Evolutionary conservation across 2,329 filamentous ascomycete species (phyloP).

Genomic region (Sclerotinia glacialis): DNA sequence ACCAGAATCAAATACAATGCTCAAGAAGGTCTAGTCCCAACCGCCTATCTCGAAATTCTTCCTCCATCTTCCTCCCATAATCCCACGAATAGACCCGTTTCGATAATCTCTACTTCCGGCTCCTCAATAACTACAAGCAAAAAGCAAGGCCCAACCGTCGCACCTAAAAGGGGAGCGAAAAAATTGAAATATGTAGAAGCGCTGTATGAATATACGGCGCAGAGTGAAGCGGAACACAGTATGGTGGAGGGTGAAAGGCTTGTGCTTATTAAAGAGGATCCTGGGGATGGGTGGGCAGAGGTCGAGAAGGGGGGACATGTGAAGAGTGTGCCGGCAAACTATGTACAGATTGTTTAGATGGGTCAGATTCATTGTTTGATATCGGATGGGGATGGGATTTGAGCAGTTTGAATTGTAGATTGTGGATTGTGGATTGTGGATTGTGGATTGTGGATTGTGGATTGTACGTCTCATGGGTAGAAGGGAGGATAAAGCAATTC

Average conservation of each 20-base stretch:
- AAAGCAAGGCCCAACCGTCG: slow-evolving; percentile 60
- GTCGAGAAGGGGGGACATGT: slow-evolving; percentile 86
- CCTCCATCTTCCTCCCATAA: slow-evolving; percentile 45
- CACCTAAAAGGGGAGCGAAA: slow-evolving; percentile 86
- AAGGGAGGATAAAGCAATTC: neutral
- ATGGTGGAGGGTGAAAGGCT: slow-evolving; percentile 92
- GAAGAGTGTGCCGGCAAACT: slow-evolving; percentile 90
- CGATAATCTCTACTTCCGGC: slow-evolving; percentile 74
- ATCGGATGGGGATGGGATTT: neutral
- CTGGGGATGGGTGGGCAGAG: slow-evolving; percentile 94
- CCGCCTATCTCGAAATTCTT: slow-evolving; percentile 74
- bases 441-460: no score
- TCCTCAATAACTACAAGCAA: slow-evolving; percentile 55
- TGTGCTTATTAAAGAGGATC: slow-evolving; percentile 82
- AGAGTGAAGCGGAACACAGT: slow-evolving; percentile 80
- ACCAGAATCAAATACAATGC: slow-evolving; percentile 73
- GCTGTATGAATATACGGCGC: slow-evolving; percentile 84
- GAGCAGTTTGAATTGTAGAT: neutral
- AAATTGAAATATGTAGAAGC: slow-evolving; percentile 92
- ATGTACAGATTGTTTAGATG: slow-evolving; percentile 60
- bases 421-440: neutral
- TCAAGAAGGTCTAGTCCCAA: slow-evolving; percentile 81
- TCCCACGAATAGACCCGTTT: slow-evolving; percentile 54
- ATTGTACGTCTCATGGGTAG: neutral
- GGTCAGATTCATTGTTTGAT: neutral